Evolutionary conservation across 441 rosid genomes (phyloP).

Genomic region (Jatropha multifida): DNA sequence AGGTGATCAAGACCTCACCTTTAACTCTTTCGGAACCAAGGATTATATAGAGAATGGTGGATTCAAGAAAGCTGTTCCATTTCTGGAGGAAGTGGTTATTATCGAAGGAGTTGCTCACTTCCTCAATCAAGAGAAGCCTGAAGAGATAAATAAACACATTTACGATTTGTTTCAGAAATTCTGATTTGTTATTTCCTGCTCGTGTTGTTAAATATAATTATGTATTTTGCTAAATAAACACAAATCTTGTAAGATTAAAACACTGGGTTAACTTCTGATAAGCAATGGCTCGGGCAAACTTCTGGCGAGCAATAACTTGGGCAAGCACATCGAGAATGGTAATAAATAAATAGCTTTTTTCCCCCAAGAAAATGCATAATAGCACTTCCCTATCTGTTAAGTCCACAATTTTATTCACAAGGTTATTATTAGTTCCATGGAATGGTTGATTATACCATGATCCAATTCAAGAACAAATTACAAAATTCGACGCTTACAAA

Average conservation of each 20-base stretch:
- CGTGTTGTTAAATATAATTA: too few species aligned
- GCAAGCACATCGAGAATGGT: too few species aligned
- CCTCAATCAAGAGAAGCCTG: conserved; percentile 64
- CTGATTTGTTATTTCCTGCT: conserved; percentile 21
- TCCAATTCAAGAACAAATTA: too few species aligned
- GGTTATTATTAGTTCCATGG: background rate
- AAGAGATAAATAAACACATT: conserved; percentile 62
- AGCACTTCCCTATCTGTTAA: background rate
- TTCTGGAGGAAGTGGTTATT: conserved; percentile 65
- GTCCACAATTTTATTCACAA: background rate
- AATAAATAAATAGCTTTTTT: too few species aligned
- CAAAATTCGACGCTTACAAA: background rate
- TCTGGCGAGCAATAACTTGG: too few species aligned
- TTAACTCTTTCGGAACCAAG: conserved; percentile 46
- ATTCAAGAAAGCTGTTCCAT: conserved; percentile 59
- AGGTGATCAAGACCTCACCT: conserved; percentile 73
- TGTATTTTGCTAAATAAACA: too few species aligned
- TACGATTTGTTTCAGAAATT: conserved; percentile 51
- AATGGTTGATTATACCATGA: too few species aligned
- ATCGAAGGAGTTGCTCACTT: conserved; percentile 74
- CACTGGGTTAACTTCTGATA: too few species aligned
- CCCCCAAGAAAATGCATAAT: too few species aligned
- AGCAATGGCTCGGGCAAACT: too few species aligned
- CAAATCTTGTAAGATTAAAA: too few species aligned
- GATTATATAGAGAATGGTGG: conserved; percentile 63